Evolutionary conservation across 2,329 filamentous ascomycete species (phyloP).

Genomic region (Diaporthe vexans): DNA sequence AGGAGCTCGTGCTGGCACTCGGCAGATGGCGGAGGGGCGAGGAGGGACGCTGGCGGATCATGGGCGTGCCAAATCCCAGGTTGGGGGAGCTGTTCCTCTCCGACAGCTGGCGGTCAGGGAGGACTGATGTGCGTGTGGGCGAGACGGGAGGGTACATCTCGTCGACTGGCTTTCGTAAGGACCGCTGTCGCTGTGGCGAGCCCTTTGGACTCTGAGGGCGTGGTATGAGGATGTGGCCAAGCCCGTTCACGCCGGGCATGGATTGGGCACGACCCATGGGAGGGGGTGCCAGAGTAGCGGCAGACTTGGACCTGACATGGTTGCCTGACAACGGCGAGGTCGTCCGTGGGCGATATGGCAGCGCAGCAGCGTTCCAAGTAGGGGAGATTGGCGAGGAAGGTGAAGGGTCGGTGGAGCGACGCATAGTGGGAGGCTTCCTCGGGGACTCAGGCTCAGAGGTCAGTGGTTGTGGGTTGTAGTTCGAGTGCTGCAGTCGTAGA

Average conservation of each 20-base stretch:
- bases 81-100: constrained; percentile 69
- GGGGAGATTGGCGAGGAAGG: constrained; percentile 67
- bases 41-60: constrained; percentile 60
- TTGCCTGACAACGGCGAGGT: constrained; percentile 71
- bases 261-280: constrained; percentile 75
- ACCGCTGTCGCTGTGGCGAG: constrained; percentile 66
- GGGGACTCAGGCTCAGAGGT: constrained; percentile 57
- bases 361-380: constrained; percentile 61
- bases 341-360: constrained; percentile 74
- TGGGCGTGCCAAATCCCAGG: constrained; percentile 50
- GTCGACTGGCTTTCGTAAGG: constrained; percentile 70
- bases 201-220: constrained; percentile 68
- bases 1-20: constrained; percentile 45
- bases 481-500: constrained; percentile 60
- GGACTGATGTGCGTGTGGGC: constrained; percentile 67
- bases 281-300: constrained; percentile 66
- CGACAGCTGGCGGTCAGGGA: constrained; percentile 59
- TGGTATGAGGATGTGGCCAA: constrained; percentile 70
- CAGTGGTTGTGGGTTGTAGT: constrained; percentile 51
- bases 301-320: constrained; percentile 71
- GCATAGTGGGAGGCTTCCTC: constrained; percentile 66
- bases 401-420: constrained; percentile 71
- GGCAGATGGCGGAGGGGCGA: constrained; percentile 49
- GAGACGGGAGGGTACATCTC: constrained; percentile 71
- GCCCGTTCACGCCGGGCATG: constrained; percentile 72